These are phyloP conservation scores for Zangia roseola DNA, from an alignment of 768 basidiomycete genomes.

Conservation along the genomic window DNA sequence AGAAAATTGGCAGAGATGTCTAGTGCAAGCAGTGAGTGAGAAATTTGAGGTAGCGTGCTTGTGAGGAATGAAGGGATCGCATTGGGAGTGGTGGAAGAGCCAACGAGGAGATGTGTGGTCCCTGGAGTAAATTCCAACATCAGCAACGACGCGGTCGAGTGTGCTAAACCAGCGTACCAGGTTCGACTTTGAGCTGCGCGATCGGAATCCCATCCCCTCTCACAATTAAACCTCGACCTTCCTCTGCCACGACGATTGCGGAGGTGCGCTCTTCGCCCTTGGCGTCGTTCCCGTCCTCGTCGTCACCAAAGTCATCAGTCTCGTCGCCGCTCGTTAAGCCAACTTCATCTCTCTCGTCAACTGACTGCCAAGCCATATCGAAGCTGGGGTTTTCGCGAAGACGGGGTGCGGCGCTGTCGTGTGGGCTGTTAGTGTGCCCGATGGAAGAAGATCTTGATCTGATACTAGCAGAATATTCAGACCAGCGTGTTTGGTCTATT, in stretches of 20 bases:
- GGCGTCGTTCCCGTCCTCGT: conserved; percentile 48
- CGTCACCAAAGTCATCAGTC: conserved; percentile 50
- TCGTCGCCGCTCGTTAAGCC: conserved; percentile 56
- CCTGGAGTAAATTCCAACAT: conserved; percentile 43
- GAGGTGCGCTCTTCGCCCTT: conserved; percentile 71
- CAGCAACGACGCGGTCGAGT: not conserved
- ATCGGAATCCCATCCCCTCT: conserved; percentile 64
- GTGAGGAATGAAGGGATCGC: conserved; percentile 76
- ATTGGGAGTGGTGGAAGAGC: conserved; percentile 76
- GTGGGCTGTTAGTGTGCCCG: conserved; percentile 41
- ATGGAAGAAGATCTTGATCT: conserved; percentile 73
- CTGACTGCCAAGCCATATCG: conserved; percentile 71
- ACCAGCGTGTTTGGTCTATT: conserved; percentile 69
- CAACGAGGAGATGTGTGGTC: conserved; percentile 90
- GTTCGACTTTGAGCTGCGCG: conserved; percentile 59
- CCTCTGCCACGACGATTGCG: conserved; percentile 76
- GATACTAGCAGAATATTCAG: conserved; percentile 63
- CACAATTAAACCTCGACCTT: conserved; percentile 82
- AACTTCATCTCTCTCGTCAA: conserved; percentile 70
- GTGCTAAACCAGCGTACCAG: conserved; percentile 51
- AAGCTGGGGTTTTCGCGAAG: conserved; percentile 69
- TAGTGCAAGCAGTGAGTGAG: conserved; percentile 78
- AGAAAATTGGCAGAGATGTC: conserved; percentile 92
- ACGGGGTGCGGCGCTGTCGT: conserved; percentile 43
- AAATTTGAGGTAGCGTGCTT: conserved; percentile 66